Conservation (phyloP, 148 eudicot genomes). For the Rhododendron ferrugineum region DNA sequence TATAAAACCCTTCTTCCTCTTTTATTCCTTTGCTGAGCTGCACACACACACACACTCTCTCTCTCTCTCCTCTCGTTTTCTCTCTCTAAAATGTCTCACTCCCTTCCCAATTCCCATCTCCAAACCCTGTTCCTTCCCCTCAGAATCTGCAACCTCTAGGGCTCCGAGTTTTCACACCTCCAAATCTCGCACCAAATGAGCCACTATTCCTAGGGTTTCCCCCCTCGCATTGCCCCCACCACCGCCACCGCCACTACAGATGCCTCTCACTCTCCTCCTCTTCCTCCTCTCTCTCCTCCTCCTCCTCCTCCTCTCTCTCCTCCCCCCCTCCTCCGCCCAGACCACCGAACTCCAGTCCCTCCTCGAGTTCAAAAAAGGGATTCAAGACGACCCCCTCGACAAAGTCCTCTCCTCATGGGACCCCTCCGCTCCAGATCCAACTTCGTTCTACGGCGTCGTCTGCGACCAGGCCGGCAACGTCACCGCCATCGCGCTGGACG, state of each 20-base stretch:
- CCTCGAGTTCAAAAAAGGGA: conserved; percentile 84
- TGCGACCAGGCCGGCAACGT: conserved; percentile 46
- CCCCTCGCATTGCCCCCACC: neutral
- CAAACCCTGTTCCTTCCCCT: neutral
- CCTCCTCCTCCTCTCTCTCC: neutral
- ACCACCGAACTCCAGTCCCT: neutral
- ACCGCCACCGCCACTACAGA: neutral
- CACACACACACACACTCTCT: neutral
- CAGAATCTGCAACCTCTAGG: neutral
- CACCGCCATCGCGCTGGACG: conserved; percentile 41
- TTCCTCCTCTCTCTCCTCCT: neutral
- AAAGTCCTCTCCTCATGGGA: conserved; percentile 48
- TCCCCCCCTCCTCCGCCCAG: neutral
- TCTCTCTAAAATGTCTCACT: neutral
- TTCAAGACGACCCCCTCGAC: conserved; percentile 45
- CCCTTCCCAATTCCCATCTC: neutral
- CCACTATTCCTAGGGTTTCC: neutral
- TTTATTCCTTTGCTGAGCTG: conserved; percentile 12
- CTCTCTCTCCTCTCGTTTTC: neutral
- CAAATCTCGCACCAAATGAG: neutral
- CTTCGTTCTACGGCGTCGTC: conserved; percentile 49
- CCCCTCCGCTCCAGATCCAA: conserved; percentile 23
- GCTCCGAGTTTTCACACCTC: neutral
- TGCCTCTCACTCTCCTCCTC: neutral
- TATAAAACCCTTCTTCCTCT: neutral